Conservation (phyloP, 1,284 basidiomycete species). For the Malassezia yamatoensis region DNA sequence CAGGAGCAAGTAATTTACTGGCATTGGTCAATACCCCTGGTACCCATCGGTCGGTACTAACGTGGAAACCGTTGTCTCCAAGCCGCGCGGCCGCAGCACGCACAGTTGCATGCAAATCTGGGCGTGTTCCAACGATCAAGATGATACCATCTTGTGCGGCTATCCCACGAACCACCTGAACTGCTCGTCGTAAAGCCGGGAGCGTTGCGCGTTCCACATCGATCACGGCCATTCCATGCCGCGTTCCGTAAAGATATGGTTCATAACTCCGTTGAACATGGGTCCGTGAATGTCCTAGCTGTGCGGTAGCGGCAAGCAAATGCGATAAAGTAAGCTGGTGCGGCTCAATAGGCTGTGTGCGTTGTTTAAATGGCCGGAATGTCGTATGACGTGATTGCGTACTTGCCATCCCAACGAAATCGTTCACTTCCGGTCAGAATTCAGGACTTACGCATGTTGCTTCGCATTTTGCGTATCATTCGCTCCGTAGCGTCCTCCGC, state of each 20-base stretch:
- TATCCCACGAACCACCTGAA: slow-evolving; percentile 72
- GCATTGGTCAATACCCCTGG: slow-evolving; percentile 89
- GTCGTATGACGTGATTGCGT: slow-evolving; percentile 62
- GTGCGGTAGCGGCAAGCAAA: slow-evolving; percentile 81
- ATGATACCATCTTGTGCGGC: slow-evolving; percentile 73
- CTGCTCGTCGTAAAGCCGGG: slow-evolving; percentile 78
- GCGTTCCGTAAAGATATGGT: slow-evolving; percentile 87
- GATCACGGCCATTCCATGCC: slow-evolving; percentile 82
- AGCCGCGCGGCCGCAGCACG: slow-evolving; percentile 70
- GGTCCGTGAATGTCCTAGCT: slow-evolving; percentile 75
- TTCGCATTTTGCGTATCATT: slow-evolving; percentile 23
- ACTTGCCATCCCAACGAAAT: slow-evolving; percentile 65
- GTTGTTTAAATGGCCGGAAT: slow-evolving; percentile 64
- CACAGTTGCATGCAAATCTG: slow-evolving; percentile 66
- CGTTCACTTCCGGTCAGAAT: slow-evolving; percentile 53
- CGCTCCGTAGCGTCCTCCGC: slow-evolving; percentile 15
- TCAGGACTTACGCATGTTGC: slow-evolving; percentile 19
- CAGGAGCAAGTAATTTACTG: slow-evolving; percentile 52
- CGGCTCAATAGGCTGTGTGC: slow-evolving; percentile 59
- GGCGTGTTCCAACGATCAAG: slow-evolving; percentile 78
- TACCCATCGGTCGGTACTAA: slow-evolving; percentile 73
- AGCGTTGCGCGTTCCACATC: slow-evolving; percentile 81
- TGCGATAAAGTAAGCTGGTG: slow-evolving; percentile 70
- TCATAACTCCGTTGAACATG: slow-evolving; percentile 77
- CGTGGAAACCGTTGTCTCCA: slow-evolving; percentile 59